Percentiles rank a stretch among this genome's conserved stretches.
phyloP scores from a whole-genome alignment of 139 green algal genomes.

The Parachlorella kessleri region DNA sequence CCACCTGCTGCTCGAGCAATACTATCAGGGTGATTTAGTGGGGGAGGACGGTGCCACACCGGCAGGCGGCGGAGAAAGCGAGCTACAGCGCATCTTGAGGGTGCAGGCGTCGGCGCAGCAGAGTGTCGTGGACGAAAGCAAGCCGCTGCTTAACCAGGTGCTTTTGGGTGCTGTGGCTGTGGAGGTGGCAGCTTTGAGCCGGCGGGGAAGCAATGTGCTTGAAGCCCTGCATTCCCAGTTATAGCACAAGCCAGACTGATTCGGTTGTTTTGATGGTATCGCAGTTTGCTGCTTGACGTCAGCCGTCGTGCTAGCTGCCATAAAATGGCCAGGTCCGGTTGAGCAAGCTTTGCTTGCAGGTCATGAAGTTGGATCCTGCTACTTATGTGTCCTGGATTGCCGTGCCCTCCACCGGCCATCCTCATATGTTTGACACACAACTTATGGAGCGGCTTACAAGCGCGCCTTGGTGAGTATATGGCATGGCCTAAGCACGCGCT shows the following conservation, averaged over 20 bases:
- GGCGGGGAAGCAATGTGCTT: no score
- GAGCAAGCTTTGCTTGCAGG: no score
- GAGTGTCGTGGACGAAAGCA: constrained; percentile 13
- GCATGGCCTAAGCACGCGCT: no score
- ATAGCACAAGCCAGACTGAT: neutral
- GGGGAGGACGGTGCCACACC: neutral
- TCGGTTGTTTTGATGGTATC: neutral
- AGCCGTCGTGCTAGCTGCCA: neutral
- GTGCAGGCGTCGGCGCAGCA: neutral
- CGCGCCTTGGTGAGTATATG: constrained; percentile 15
- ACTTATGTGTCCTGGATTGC: constrained; percentile 13
- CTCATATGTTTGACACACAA: constrained; percentile 17
- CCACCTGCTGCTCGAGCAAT: constrained; percentile 13
- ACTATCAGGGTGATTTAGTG: neutral
- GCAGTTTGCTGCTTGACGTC: neutral
- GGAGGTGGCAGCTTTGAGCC: no score
- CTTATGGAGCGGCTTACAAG: constrained; percentile 16
- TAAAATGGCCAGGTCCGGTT: no score
- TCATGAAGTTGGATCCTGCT: constrained; percentile 14
- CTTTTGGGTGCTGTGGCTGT: no score
- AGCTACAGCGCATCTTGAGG: neutral
- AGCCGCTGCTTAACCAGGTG: constrained; percentile 26
- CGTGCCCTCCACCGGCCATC: constrained; percentile 25
- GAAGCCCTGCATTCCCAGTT: no score
- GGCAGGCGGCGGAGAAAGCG: neutral